Evolutionary conservation across 345 rosid genomes (phyloP), one percentile per base, ranked within the genome.

Genomic region (Aethionema arabicum): DNA sequence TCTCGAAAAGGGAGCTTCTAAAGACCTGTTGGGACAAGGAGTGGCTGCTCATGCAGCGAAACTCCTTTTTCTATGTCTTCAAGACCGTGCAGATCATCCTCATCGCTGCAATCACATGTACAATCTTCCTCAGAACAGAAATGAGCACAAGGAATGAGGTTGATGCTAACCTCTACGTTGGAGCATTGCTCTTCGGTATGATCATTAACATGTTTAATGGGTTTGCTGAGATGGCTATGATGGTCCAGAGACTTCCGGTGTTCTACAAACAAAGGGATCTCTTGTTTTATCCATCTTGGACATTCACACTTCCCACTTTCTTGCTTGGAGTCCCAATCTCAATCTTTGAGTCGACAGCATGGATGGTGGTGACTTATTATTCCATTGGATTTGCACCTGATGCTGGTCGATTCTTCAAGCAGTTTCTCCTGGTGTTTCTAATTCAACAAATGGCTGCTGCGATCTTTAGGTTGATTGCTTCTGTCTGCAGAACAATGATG

Each of bases 11-110:
- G 75, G 87, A 89, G 41, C 82, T 89, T 10, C 77, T 86, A 43
- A 84, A 76, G 63, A 78, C 81, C 40, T 84, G 85, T 10, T 82
- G 85, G 80, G 85, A 86, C 79, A 86, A 75, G 65, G 91, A 89
- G 63, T 82, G 90, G 91, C 73, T 86, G 30, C 63, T 86, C 61
- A 80, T 86, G 67, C 67, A 78, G 63, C 77, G 89, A 56, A 86
- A 85, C 48, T 72, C 95, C 11, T 72, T 82, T 42, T 63, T 86
- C 67, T 86, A 82, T 33, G 63, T 86, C 50, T 78, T 77, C 73
- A 86, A 86, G 71, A 81, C 83, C 0, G 72, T 83, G 21, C 93
- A 89, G 49, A 76, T 89, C 56, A 74, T 81, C 44, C 64, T 89
- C 54, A 36, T 82, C 7, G 95, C 85, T 1, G 6, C 80, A 11